Evolutionary conservation across 2,329 filamentous ascomycete species (phyloP).

Genomic region (Cadophora malorum): DNA sequence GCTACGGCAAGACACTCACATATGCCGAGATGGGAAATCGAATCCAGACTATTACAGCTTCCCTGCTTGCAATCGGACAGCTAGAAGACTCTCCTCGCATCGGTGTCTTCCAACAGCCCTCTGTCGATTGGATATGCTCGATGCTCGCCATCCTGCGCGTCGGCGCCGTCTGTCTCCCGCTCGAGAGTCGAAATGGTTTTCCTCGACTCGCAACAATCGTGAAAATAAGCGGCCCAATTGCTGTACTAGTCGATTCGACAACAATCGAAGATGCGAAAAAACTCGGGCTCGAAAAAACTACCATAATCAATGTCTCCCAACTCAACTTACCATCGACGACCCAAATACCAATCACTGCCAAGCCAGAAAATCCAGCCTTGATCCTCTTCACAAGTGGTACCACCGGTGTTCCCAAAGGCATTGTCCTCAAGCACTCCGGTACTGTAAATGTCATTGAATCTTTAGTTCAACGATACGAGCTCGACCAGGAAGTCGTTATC

Average conservation of each 20-base stretch:
- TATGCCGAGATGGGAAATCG: constrained; percentile 47
- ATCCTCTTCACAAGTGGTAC: not conserved
- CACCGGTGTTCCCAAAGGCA: not conserved
- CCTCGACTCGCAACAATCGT: constrained; percentile 40
- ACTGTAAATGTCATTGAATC: not conserved
- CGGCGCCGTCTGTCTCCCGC: constrained; percentile 45
- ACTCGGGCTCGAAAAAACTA: not conserved
- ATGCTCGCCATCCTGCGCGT: constrained; percentile 45
- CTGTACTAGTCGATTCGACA: constrained; percentile 42
- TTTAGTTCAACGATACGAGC: not conserved
- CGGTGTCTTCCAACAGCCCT: constrained; percentile 23
- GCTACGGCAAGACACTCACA: constrained; percentile 35
- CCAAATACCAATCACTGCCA: not conserved
- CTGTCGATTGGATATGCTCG: constrained; percentile 41
- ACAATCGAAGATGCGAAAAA: not conserved
- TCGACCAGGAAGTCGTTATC: constrained; percentile 8
- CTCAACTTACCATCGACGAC: constrained; percentile 20
- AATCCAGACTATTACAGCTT: constrained; percentile 46
- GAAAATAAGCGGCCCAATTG: constrained; percentile 40
- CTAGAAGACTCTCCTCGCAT: not conserved
- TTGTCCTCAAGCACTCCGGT: not conserved
- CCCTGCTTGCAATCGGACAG: constrained; percentile 6
- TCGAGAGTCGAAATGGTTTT: constrained; percentile 42
- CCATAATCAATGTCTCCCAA: not conserved
- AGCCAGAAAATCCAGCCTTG: not conserved